phyloP scores from a whole-genome alignment of 2,329 filamentous ascomycete genomes.

The Geosmithia flava region DNA sequence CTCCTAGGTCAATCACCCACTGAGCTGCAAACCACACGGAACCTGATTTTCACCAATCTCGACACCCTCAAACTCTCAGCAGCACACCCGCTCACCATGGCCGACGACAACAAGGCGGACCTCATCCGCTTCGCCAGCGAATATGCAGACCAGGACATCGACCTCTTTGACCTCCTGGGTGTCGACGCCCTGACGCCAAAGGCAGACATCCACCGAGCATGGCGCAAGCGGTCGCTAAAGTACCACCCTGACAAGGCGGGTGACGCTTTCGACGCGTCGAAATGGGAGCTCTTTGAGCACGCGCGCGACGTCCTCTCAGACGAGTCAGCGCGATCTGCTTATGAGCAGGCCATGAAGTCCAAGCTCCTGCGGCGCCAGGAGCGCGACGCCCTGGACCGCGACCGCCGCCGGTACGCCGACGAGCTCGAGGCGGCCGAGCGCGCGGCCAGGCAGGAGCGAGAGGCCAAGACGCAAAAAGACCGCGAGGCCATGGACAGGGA shows the following conservation, averaged over 20 bases:
- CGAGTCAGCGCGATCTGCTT: conserved; percentile 56
- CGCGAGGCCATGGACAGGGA: conserved; percentile 23
- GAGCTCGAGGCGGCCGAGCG: conserved; percentile 72
- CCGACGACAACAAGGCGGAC: conserved; percentile 27
- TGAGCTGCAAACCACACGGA: too few relatives aligned
- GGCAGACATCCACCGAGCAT: conserved; percentile 70
- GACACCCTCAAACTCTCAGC: not conserved
- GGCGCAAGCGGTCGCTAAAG: conserved; percentile 74
- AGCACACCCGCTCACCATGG: conserved; percentile 11
- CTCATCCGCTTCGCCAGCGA: conserved; percentile 41
- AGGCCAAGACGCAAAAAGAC: conserved; percentile 24
- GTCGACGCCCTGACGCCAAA: conserved; percentile 52
- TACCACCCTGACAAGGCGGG: conserved; percentile 90
- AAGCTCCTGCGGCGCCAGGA: conserved; percentile 57
- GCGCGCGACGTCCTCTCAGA: conserved; percentile 78
- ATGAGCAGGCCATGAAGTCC: conserved; percentile 66
- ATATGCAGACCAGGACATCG: conserved; percentile 42
- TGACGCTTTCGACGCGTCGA: conserved; percentile 59
- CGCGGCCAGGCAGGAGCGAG: conserved; percentile 47
- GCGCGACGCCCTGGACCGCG: conserved; percentile 60
- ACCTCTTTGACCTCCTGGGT: conserved; percentile 69
- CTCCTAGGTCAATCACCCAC: too few relatives aligned
- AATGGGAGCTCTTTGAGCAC: conserved; percentile 75
- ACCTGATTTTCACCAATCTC: not conserved
- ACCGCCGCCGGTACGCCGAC: conserved; percentile 67